A percentile compares a stretch with the other conserved stretches of the same genome.
phyloP scores from a whole-genome alignment of 805 yeast species.

The Candida oleophila region DNA sequence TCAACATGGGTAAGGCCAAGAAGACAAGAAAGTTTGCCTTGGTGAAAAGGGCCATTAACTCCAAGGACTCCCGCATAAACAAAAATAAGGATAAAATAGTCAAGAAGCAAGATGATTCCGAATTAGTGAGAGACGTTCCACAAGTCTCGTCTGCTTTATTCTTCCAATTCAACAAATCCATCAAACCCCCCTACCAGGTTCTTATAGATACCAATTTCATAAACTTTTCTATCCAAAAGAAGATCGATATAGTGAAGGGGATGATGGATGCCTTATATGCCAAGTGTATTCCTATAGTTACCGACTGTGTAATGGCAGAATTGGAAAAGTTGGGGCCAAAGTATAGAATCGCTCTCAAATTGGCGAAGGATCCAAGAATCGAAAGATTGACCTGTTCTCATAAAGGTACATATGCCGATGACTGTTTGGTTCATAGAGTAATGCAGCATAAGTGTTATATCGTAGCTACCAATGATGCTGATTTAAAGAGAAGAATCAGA shows the following conservation, averaged over 20 bases:
- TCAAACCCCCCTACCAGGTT: slow-evolving; percentile 97
- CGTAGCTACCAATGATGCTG: slow-evolving; percentile 98
- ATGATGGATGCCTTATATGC: slow-evolving; percentile 96
- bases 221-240: slow-evolving; percentile 94
- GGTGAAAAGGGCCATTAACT: slow-evolving; percentile 76
- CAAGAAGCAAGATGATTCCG: slow-evolving; percentile 62
- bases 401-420: slow-evolving; percentile 98
- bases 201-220: slow-evolving; percentile 95
- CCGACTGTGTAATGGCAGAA: slow-evolving; percentile 98
- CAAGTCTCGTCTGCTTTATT: slow-evolving; percentile 95
- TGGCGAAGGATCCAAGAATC: slow-evolving; percentile 93
- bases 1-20: slow-evolving; percentile 88
- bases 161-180: slow-evolving; percentile 90
- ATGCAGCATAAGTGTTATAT: slow-evolving; percentile 95
- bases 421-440: slow-evolving; percentile 89
- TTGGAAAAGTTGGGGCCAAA: slow-evolving; percentile 93
- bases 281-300: slow-evolving; percentile 90
- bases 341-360: slow-evolving; percentile 85
- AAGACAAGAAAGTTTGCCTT: slow-evolving; percentile 96
- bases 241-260: slow-evolving; percentile 90
- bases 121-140: slow-evolving; percentile 56
- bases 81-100: slow-evolving; percentile 39
- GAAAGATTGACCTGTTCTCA: slow-evolving; percentile 86
- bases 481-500: slow-evolving; percentile 87
- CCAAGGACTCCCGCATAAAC: slow-evolving; percentile 64